A percentile compares a stretch with the other conserved stretches of the same genome.
Evolutionary conservation across 768 basidiomycete genomes (phyloP).

Genomic region (Harrya chromipes): DNA sequence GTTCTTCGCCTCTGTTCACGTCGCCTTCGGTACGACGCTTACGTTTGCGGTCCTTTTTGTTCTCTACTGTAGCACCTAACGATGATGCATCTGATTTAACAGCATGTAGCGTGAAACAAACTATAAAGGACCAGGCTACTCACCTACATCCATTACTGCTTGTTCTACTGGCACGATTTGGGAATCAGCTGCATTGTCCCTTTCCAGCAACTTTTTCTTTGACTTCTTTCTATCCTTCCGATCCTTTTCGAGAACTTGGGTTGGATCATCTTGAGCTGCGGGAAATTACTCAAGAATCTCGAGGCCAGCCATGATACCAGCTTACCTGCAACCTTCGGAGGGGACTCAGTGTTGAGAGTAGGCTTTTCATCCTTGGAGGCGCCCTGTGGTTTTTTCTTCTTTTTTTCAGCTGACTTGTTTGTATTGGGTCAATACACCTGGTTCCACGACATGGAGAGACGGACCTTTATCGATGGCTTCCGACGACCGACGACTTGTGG

Average conservation of each 20-base stretch:
- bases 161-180: no score
- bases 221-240: no score
- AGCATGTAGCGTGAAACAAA: not conserved
- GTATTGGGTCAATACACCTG: conserved; percentile 4
- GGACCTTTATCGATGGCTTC: conserved; percentile 16
- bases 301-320: no score
- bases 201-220: no score
- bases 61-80: conserved; percentile 7
- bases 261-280: no score
- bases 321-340: no score
- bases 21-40: conserved; percentile 15
- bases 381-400: conserved; percentile 35
- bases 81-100: not conserved
- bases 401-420: conserved; percentile 12
- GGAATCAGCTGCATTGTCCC: no score
- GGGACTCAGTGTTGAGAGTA: not conserved
- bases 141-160: not conserved
- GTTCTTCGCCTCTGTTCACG: not conserved
- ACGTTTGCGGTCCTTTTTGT: conserved; percentile 26
- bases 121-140: not conserved
- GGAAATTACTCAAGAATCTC: no score
- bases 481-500: not conserved
- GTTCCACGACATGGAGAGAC: not conserved
- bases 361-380: conserved; percentile 1
- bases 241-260: no score